Evolutionary conservation across 352 stramenopile species (phyloP), one percentile per base, ranked within the genome.

Genomic region (Globisporangium spiculum): DNA sequence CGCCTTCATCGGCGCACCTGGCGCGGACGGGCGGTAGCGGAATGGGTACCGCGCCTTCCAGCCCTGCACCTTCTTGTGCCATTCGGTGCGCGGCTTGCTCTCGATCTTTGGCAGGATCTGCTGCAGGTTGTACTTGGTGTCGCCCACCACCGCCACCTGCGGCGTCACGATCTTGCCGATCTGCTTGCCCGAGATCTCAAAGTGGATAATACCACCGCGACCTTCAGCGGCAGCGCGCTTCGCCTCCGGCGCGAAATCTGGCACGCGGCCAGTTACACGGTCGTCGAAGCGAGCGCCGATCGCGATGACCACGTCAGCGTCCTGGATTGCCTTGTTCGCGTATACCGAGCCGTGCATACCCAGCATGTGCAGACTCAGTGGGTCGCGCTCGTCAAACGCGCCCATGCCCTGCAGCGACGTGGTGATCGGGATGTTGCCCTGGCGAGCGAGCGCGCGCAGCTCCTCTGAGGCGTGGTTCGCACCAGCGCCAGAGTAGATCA

Each of bases 271-370:
- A 6, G 95, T 99, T 65, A 99, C 97, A 73, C 96, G 94, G 82
- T 99, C 96, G 72, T 99, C 96, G 67, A 99, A 99, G 60, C 96
- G 89, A 52, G 95, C 97, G 53, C 96, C 96, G 55, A 98, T 83
- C 24, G 92, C 93, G 60, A 99, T 94, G 63, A 99, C 86, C 38
- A 97, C 88, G 74, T 99, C 96, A 20, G 93, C 83, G 53, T 98
- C 92, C 81, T 99, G 95, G 63, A 98, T 97, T 60, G 97, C 88
- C 67, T 98, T 98, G 83, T 99, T 99, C 48, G 96, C 95, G 69
- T 97, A 98, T 52, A 96, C 92, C 24, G 97, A 98, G 7, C 95
- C 96, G 80, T 99, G 96, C 96, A 99, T 99, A 48, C 96, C 95
- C 41, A 99, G 79, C 94, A 99, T 98, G 74, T 98, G 97, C 60